These are phyloP conservation scores for Crassisporium funariophilum DNA, from an alignment of 768 basidiomycete species.

Conservation along the genomic window DNA sequence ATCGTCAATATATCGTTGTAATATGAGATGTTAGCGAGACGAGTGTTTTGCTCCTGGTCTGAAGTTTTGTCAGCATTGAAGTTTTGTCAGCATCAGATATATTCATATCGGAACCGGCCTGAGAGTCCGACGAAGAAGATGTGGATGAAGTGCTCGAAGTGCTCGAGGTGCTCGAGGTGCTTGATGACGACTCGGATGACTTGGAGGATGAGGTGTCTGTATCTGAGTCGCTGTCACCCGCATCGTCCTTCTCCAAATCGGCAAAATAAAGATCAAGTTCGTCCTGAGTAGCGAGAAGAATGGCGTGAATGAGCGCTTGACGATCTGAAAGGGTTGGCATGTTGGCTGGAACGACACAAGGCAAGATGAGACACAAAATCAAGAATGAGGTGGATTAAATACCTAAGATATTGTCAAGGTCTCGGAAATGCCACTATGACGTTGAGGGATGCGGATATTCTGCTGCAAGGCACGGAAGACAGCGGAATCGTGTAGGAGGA, in stretches of 20 bases:
- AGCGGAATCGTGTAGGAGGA: too few species aligned
- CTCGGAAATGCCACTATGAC: too few species aligned
- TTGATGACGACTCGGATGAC: background rate
- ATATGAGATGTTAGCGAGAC: background rate
- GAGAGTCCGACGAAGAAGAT: conserved; percentile 3
- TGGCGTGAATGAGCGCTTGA: conserved; percentile 8
- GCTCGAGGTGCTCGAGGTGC: conserved; percentile 1
- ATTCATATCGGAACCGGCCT: background rate
- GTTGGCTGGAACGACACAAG: too few species aligned
- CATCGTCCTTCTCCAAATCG: conserved; percentile 2
- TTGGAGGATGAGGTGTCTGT: background rate
- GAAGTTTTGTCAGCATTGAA: background rate
- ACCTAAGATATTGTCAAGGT: too few species aligned
- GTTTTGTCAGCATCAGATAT: background rate
- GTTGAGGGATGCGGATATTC: too few species aligned
- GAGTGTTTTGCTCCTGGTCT: background rate
- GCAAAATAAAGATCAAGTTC: conserved; percentile 1
- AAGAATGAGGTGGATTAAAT: too few species aligned
- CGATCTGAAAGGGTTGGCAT: conserved; percentile 11
- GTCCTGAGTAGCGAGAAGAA: conserved; percentile 11
- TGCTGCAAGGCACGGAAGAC: too few species aligned
- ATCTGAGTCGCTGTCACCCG: conserved; percentile 1
- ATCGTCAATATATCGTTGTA: too few species aligned
- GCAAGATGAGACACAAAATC: too few species aligned
- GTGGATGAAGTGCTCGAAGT: conserved; percentile 5